Base-by-base conservation (phyloP, 345 rosid species). In the Pugionium dolabratum region DNA sequence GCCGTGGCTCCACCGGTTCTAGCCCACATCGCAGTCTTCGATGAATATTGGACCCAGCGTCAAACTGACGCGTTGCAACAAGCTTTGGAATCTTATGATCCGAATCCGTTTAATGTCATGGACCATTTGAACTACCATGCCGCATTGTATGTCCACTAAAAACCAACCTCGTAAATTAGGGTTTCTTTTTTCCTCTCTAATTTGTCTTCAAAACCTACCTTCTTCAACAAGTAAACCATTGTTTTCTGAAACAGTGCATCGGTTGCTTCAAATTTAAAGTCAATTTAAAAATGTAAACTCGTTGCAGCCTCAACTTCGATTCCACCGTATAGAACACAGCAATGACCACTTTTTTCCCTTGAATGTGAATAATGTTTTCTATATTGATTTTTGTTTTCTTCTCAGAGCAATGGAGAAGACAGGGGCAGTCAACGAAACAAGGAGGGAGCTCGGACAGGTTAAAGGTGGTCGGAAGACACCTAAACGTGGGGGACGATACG, bases 21-120 rank as follows among this genome's bases (percentile, higher is more conserved):
- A 29, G 87, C 89, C 5, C 29, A 83, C 65, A 40, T 82, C 1
- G 77, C 60, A 0, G 73, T 67, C 26, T 73, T 40, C 28, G 95
- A 90, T 41, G 81, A 77, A 2, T 88, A 90, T 57, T 86, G 93
- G 97, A 67, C 44, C 55, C 56, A 68, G 32, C 76, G 76, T 9
- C 82, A 81, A 43, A 9, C 51, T 3, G 34, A 60, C 4, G 86
- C 95, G 7, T 8, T 34, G 7, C 62, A 53, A 9, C 64, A 67
- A 5, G 43, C 76, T 8, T 2, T 67, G 4, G 53, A 70, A 4
- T 55, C 92, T 2, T 90, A 75, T 54, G 36, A 68, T 6, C 87
- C 87, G 0, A 55, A 79, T 9, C 97, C 97, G 1, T 52, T 33
- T 34, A 69, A 73, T 10, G 82, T 82, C 71, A 84, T 85, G 27